Base-by-base conservation (phyloP, 2,329 filamentous ascomycete genomes). In the Aspergillus thermomutatus region DNA sequence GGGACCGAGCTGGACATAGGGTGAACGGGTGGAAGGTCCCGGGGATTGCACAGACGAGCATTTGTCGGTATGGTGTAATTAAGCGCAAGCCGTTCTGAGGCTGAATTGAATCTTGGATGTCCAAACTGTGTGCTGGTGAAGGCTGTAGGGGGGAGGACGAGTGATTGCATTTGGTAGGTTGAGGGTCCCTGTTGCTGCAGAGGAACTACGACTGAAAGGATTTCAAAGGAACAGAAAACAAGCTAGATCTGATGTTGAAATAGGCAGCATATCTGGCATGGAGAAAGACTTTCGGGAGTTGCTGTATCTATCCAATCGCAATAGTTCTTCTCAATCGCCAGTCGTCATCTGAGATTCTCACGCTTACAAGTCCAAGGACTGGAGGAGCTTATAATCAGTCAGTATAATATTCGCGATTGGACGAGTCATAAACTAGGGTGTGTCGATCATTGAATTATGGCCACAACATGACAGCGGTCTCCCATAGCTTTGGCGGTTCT, bases 1-100 rank as follows among this genome's bases (percentile, higher is more conserved):
- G 69, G 68, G 60, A 72, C 69, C 64, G 74, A 72, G 64, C 72
- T 71, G 66, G 76, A 77, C 76, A 78, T 78, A 71, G 72, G 72
- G 73, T 71, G 71, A 66, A 71, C 68, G 61, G 69, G 64, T 53
- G 73, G 67, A 65, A 72, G 65, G 60, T 72, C 73, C 72, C 73
- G 69, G 49, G 70, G 69, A 62, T 72, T 74, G 62, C 67, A 69
- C 62, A 69, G 70, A 63, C 68, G 65, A 72, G 68, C 71, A 72
- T 74, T 73, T 64, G 66, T 64, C 59, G 71, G 65, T 61, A 70
- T 66, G 62, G 69, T 53, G 54, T 68, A 67, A 66, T 70, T 69
- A 61, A 72, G 66, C 54, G 67, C 59, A 50, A 71, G 64, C 66
- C 69, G 63, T 62, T 73, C 72, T 54, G 71, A 66, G 62, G 65